Base-by-base conservation (phyloP, 2,329 filamentous ascomycete species). In the Fusarium sambucinum region DNA sequence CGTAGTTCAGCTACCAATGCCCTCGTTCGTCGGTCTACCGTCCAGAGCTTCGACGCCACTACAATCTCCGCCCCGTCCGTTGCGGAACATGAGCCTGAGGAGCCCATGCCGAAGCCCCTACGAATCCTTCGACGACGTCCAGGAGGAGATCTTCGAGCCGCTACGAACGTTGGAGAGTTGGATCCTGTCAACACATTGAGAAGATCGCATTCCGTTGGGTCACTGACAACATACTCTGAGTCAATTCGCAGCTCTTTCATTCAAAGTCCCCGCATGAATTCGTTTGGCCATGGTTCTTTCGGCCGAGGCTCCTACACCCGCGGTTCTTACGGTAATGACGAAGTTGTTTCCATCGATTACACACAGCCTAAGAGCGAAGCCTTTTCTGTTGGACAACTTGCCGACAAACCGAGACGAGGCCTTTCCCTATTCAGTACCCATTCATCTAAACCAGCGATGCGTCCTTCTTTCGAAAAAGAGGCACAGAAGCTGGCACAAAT, bases 401-500 rank as follows among this genome's bases (percentile, higher is more conserved):
- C 87, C 3, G 85, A 87, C 55, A 80, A 82, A 61, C 77, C 80
- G 2, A 84, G 85, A 63, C 78, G 77, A 10, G 77, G 80, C 16
- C 66, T 86, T 29, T 89, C 88, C 0, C 75, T 89, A 3, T 87
- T 89, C 65, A 89, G 86, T 71, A 88, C 87, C 0, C 84, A 87
- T 66, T 89, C 87, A 6, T 89, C 87, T 4, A 87, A 88, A 67
- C 87, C 87, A 1, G 79, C 83, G 3, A 88, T 89, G 86, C 85
- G 87, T 6, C 86, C 88, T 2, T 97, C 94, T 0, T 97, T 98
- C 71, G 93, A 98, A 77, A 90, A 87, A 4, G 94, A 97, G 73
- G 93, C 96, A 2, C 90, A 94, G 61, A 92, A 92, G 72, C 87
- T 99, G 55, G 93, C 94, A 3, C 90, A 92, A 56, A 92, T 98